Evolutionary conservation across 257 asterid species (phyloP).

Genomic region (Capsicum baccatum): DNA sequence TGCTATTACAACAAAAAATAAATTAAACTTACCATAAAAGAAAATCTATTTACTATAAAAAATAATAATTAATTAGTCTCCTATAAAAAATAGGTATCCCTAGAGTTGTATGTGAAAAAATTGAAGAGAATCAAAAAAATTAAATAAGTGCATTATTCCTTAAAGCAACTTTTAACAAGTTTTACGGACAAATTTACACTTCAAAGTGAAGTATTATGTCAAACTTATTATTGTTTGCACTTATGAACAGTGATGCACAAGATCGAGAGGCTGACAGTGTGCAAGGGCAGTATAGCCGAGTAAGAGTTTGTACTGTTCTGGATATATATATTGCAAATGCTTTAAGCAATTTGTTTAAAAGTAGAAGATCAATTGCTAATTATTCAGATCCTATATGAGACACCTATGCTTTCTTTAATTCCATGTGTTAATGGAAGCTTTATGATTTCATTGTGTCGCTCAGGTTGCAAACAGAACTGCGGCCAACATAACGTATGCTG

Average conservation of each 20-base stretch:
- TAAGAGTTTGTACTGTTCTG: neutral
- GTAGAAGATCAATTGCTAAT: slow-evolving; percentile 50
- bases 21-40: no score
- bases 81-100: no score
- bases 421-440: neutral
- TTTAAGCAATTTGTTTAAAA: no score
- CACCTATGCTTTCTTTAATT: neutral
- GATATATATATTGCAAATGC: neutral
- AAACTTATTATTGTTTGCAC: neutral
- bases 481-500: neutral
- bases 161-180: no score
- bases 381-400: neutral
- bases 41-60: no score
- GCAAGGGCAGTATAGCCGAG: neutral
- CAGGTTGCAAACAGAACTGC: slow-evolving; percentile 23
- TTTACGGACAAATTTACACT: neutral
- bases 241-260: neutral
- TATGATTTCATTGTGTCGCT: slow-evolving; percentile 46
- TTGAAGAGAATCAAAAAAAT: no score
- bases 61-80: no score
- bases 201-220: neutral
- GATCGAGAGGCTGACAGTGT: neutral
- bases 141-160: no score
- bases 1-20: no score
- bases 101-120: no score